A percentile compares a stretch with the other conserved stretches of the same genome.
phyloP scores from a whole-genome alignment of 805 yeast genomes.

The Saturnispora gosingensis region DNA sequence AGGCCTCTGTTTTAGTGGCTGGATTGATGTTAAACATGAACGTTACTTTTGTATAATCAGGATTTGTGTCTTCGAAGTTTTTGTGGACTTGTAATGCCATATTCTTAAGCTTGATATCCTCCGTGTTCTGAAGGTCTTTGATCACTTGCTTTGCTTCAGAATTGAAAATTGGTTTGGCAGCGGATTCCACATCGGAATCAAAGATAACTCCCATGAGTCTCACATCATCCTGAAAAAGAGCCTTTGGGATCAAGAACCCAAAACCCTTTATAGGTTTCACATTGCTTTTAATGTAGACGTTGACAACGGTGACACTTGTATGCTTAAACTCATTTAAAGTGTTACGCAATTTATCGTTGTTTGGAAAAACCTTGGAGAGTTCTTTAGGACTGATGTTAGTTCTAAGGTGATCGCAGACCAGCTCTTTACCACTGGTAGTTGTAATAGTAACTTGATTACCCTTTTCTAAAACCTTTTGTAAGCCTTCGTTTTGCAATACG shows the following conservation, averaged over 20 bases:
- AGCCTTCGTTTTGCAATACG: constrained; percentile 25
- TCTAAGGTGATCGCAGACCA: constrained; percentile 45
- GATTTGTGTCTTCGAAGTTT: constrained; percentile 15
- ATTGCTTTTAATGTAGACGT: constrained; percentile 43
- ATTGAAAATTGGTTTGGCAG: constrained; percentile 26
- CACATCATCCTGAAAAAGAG: constrained; percentile 31
- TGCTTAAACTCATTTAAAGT: constrained; percentile 27
- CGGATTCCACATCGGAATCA: constrained; percentile 75
- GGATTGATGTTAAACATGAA: constrained; percentile 63
- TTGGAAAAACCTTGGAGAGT: constrained; percentile 28
- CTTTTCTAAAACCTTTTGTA: constrained; percentile 14
- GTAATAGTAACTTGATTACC: constrained; percentile 15
- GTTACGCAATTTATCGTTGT: constrained; percentile 9
- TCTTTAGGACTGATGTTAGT: constrained; percentile 44
- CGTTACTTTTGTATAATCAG: constrained; percentile 61
- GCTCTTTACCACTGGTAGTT: constrained; percentile 9
- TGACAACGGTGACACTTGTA: constrained; percentile 52
- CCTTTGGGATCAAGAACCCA: constrained; percentile 77
- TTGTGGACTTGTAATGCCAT: constrained; percentile 14
- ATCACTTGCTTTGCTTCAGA: constrained; percentile 14
- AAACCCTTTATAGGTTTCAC: constrained; percentile 51
- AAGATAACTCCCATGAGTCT: constrained; percentile 77
- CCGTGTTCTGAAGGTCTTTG: not conserved
- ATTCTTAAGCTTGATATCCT: constrained; percentile 8
- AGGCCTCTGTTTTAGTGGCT: constrained; percentile 14